Base-by-base conservation (phyloP, 2,329 filamentous ascomycete genomes). In the Calonectria pteridis region DNA sequence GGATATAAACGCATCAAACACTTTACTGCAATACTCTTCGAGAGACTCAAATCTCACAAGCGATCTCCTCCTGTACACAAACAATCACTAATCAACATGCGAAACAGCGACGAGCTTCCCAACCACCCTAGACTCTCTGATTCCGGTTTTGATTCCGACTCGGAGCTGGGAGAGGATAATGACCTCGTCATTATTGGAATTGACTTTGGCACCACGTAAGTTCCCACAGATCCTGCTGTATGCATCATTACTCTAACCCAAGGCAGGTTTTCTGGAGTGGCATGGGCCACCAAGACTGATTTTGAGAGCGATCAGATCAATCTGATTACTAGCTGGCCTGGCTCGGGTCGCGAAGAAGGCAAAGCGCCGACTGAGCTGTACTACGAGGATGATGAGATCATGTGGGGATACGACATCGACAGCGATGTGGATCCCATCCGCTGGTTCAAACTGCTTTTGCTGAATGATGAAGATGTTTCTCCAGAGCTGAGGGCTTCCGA, bases 271-370 rank as follows among this genome's bases (percentile, higher is more conserved):
- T 75, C 50, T 1, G 73, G 73, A 1, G 51, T 68, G 43, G 66
- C 73, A 3, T 75, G 62, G 73, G 73, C 71, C 43, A 75, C 73
- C 14, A 35, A 28, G 13, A 26, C 62, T 6, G 73, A 71, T 31
- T 75, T 75, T 28, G 28, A 70, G 16, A 73, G 31, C 1, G 71
- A 73, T 5, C 23, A 75, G 18, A 53, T 75, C 55, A 73, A 73
- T 26, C 29, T 73, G 2, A 75, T 75, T 18, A 75, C 62, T 1
- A 73, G 46, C 11, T 75, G 70, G 71, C 73, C 70, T 1, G 71
- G 70, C 3, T 53, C 53, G 3, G 71, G 73, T 2, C 62, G 70
- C 3, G 70, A 75, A 4, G 73, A 73, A 5, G 71, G 66, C 49
- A 75, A 75, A 31, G 37, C 59, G 1, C 73, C 67, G 7, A 73